A percentile compares a stretch with the other conserved stretches of the same genome.
Conservation (phyloP, 2,329 filamentous ascomycete genomes). For the Cercospora nicotianae region DNA sequence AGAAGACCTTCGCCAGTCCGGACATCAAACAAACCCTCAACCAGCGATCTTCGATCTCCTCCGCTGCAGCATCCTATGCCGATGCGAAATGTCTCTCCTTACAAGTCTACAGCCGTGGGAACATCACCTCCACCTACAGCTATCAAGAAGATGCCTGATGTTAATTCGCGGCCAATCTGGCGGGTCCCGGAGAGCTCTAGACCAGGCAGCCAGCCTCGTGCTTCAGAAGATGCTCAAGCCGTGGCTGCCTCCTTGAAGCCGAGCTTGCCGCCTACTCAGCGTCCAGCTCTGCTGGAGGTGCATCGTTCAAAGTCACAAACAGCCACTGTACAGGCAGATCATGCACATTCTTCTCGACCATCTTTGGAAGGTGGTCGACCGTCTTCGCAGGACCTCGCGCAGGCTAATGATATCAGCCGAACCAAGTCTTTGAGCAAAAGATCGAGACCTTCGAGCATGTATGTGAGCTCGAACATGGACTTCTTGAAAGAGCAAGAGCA, state of each 20-base stretch:
- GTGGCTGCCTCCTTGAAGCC: conserved; percentile 42
- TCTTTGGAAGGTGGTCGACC: conserved; percentile 73
- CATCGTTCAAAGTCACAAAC: conserved; percentile 54
- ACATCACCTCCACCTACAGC: conserved; percentile 44
- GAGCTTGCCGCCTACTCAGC: conserved; percentile 37
- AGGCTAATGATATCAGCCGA: conserved; percentile 51
- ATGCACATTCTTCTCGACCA: conserved; percentile 56
- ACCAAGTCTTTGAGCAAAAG: conserved; percentile 66
- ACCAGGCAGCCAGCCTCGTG: conserved; percentile 53
- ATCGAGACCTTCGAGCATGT: conserved; percentile 75
- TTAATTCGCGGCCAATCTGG: conserved; percentile 53
- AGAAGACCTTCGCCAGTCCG: conserved; percentile 17
- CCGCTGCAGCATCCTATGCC: conserved; percentile 50
- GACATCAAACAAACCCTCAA: conserved; percentile 8
- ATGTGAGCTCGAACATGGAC: conserved; percentile 79
- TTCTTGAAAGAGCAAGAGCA: conserved; percentile 74
- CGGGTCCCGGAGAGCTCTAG: conserved; percentile 54
- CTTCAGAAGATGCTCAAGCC: conserved; percentile 40
- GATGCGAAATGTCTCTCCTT: conserved; percentile 47
- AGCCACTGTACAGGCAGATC: conserved; percentile 46
- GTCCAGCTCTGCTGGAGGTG: conserved; percentile 47
- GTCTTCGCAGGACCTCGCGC: conserved; percentile 59
- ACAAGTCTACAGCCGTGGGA: conserved; percentile 60
- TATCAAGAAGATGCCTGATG: conserved; percentile 41
- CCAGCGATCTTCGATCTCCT: conserved; percentile 11